Percentiles rank a stretch among this genome's conserved stretches.
These are phyloP conservation scores for Rhynchospora breviuscula DNA, from an alignment of 176 grass and related monocot genomes.

Conservation along the genomic window DNA sequence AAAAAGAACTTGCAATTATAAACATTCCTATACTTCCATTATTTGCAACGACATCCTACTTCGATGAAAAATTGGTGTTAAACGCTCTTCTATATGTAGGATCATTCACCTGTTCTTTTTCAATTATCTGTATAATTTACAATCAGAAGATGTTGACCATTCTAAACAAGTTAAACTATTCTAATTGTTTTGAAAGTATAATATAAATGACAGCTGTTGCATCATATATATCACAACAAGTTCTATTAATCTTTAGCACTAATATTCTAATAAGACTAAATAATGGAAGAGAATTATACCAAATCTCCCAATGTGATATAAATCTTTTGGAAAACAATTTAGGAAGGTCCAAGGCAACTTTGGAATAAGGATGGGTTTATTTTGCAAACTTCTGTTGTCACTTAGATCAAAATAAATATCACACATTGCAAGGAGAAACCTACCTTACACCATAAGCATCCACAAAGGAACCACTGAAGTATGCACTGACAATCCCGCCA, in stretches of 20 bases:
- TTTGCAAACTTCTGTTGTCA: neutral
- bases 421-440: conserved; percentile 13
- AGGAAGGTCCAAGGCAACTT: neutral
- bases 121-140: neutral
- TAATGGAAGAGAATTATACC: neutral
- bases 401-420: neutral
- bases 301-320: neutral
- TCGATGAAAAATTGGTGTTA: neutral
- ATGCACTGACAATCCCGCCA: conserved; percentile 88
- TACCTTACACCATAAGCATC: conserved; percentile 89
- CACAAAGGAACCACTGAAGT: conserved; percentile 91
- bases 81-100: neutral
- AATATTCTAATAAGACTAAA: neutral
- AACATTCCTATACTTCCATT: neutral
- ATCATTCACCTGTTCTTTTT: neutral
- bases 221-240: neutral
- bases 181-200: neutral
- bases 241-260: neutral
- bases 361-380: neutral
- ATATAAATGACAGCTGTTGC: neutral
- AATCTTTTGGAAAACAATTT: neutral
- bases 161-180: neutral
- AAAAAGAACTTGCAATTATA: neutral
- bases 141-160: neutral
- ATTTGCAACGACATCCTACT: neutral